A percentile compares a stretch with the other conserved stretches of the same genome.
Evolutionary conservation across 2,329 filamentous ascomycete species (phyloP).

Genomic region (Colletotrichum phormii): DNA sequence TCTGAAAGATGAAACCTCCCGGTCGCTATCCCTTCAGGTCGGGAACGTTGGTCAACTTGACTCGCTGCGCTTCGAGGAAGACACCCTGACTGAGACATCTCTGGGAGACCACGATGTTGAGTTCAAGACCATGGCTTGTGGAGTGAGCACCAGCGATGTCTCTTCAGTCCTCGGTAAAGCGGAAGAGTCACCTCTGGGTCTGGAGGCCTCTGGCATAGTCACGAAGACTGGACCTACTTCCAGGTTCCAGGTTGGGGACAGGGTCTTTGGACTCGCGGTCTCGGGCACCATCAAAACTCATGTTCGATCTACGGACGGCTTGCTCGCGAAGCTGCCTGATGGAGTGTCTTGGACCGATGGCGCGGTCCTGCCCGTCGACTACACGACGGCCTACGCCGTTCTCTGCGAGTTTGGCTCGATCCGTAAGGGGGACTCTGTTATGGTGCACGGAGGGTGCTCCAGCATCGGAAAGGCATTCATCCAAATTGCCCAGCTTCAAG

Average conservation of each 20-base stretch:
- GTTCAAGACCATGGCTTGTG: slow-evolving; percentile 54
- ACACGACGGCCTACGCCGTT: slow-evolving; percentile 45
- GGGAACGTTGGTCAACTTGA: slow-evolving; percentile 41
- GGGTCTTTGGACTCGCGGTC: slow-evolving; percentile 39
- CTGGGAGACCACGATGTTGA: slow-evolving; percentile 52
- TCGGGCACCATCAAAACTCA: slow-evolving; percentile 39
- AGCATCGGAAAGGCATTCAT: slow-evolving; percentile 51
- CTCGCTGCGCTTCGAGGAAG: slow-evolving; percentile 43
- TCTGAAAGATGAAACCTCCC: neutral
- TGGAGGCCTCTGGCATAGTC: slow-evolving; percentile 49
- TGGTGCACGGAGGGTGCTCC: slow-evolving; percentile 51
- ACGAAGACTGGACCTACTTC: slow-evolving; percentile 45
- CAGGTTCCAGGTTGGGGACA: slow-evolving; percentile 46
- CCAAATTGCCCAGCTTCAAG: slow-evolving; percentile 43
- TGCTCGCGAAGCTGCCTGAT: slow-evolving; percentile 50
- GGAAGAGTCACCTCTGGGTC: slow-evolving; percentile 39
- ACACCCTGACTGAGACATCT: slow-evolving; percentile 39
- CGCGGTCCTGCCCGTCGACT: slow-evolving; percentile 46
- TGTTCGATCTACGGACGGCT: slow-evolving; percentile 34
- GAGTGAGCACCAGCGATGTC: slow-evolving; percentile 59
- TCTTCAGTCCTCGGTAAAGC: slow-evolving; percentile 45
- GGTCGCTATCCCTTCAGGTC: slow-evolving; percentile 48
- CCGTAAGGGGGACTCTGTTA: slow-evolving; percentile 42
- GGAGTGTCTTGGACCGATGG: slow-evolving; percentile 51
- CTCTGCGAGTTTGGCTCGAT: slow-evolving; percentile 45